Percentiles rank a stretch among this genome's conserved stretches.
Evolutionary conservation across 345 rosid species (phyloP).

Genomic region (Stellera chamaejasme): DNA sequence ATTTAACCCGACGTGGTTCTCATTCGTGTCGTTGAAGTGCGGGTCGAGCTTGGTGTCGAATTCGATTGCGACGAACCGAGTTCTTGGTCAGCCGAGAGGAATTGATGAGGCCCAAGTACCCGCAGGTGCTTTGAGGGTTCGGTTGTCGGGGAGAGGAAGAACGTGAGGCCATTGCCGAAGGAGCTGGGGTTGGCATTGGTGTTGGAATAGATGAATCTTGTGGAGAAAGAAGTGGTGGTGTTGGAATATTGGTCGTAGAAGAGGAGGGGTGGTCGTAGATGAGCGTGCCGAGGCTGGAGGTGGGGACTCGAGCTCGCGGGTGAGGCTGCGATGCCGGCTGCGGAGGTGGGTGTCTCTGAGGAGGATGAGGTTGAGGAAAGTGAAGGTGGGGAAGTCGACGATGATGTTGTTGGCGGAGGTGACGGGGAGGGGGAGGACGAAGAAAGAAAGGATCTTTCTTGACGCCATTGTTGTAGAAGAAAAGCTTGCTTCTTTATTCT

Average conservation of each 20-base stretch:
- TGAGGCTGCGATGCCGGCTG: slow-evolving; percentile 70
- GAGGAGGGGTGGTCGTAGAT: slow-evolving; percentile 63
- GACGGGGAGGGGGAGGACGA: slow-evolving; percentile 20
- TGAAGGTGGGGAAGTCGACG: slow-evolving; percentile 52
- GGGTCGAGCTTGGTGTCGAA: slow-evolving; percentile 71
- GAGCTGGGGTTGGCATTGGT: slow-evolving; percentile 48
- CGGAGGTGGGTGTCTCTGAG: slow-evolving; percentile 86
- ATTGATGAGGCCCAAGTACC: slow-evolving; percentile 74
- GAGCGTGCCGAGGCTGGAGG: slow-evolving; percentile 72
- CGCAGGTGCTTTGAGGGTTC: slow-evolving; percentile 73
- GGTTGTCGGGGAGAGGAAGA: slow-evolving; percentile 78
- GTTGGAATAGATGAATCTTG: slow-evolving; percentile 69
- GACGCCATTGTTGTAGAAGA: slow-evolving; percentile 23
- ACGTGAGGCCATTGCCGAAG: slow-evolving; percentile 76
- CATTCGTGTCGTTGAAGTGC: slow-evolving; percentile 56
- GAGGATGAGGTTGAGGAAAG: slow-evolving; percentile 71
- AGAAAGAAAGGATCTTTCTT: slow-evolving; percentile 40
- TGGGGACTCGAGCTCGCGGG: slow-evolving; percentile 73
- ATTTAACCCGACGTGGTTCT: slow-evolving; percentile 72
- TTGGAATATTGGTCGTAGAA: slow-evolving; percentile 67
- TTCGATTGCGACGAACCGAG: slow-evolving; percentile 72
- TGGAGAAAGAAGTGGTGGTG: slow-evolving; percentile 72
- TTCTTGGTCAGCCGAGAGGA: slow-evolving; percentile 65
- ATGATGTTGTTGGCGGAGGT: slow-evolving; percentile 24
- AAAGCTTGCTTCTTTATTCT: background rate